Evolutionary conservation across 257 asterid genomes (phyloP).

Genomic region (Solanum lignicaule): DNA sequence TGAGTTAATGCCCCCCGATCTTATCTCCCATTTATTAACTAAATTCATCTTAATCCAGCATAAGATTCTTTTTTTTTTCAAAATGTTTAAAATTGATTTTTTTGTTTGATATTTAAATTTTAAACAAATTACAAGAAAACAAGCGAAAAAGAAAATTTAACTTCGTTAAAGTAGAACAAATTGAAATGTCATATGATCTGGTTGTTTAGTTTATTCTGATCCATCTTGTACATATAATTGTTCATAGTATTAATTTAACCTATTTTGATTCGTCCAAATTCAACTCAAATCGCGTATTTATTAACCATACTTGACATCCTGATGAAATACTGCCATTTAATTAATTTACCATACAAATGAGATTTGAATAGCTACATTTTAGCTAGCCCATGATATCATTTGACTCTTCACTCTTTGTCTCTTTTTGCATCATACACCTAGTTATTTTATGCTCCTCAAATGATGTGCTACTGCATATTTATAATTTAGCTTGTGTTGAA

Average conservation of each 20-base stretch:
- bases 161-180: background rate
- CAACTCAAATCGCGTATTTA: background rate
- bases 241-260: background rate
- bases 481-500: background rate
- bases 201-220: background rate
- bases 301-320: background rate
- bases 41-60: background rate
- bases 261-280: background rate
- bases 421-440: background rate
- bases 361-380: background rate
- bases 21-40: background rate
- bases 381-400: background rate
- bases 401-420: background rate
- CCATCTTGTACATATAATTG: background rate
- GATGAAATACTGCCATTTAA: background rate
- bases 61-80: too few relatives aligned
- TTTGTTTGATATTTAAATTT: too few relatives aligned
- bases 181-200: background rate
- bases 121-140: background rate
- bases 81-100: too few relatives aligned
- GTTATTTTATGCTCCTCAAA: background rate
- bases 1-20: background rate
- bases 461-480: background rate
- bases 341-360: background rate
- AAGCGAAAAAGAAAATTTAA: background rate